Conservation (phyloP, 1,139 yeast species). For the Candida sp. region DNA sequence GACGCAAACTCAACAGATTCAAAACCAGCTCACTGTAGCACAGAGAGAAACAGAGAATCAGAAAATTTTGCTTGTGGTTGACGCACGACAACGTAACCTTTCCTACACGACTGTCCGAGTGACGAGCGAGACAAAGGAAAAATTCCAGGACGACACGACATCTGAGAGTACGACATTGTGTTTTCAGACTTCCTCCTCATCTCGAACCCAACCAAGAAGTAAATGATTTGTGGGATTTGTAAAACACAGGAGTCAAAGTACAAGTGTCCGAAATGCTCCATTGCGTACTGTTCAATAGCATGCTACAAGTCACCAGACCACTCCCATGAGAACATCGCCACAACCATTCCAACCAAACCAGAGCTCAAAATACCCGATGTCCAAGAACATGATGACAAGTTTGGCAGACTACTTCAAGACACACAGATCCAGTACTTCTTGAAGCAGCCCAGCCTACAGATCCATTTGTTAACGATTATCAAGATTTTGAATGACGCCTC, state of each 20-base stretch:
- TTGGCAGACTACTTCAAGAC: slow-evolving; percentile 29
- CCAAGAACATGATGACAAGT: slow-evolving; percentile 11
- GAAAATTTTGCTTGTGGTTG: too few species aligned
- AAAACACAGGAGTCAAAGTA: slow-evolving; percentile 46
- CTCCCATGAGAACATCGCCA: slow-evolving; percentile 7
- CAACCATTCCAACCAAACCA: background rate
- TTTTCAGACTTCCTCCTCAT: background rate
- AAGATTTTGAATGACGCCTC: slow-evolving; percentile 36
- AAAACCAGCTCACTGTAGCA: too few species aligned
- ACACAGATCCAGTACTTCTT: slow-evolving; percentile 45
- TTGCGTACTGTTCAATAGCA: slow-evolving; percentile 53
- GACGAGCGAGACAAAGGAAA: too few species aligned
- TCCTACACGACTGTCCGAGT: too few species aligned
- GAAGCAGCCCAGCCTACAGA: slow-evolving; percentile 51
- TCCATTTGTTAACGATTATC: slow-evolving; percentile 53
- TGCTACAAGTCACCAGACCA: slow-evolving; percentile 62
- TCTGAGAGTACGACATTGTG: background rate
- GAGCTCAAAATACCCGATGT: background rate
- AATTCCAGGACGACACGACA: background rate
- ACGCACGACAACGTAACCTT: too few species aligned
- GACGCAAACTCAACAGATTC: too few species aligned
- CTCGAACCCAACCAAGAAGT: background rate
- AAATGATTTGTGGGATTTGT: slow-evolving; percentile 39
- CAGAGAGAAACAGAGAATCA: too few species aligned
- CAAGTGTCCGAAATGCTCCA: slow-evolving; percentile 62